Evolutionary conservation across 1,284 basidiomycete species (phyloP), one percentile per base, ranked within the genome.

Genomic region (Moesziomyces sp.): DNA sequence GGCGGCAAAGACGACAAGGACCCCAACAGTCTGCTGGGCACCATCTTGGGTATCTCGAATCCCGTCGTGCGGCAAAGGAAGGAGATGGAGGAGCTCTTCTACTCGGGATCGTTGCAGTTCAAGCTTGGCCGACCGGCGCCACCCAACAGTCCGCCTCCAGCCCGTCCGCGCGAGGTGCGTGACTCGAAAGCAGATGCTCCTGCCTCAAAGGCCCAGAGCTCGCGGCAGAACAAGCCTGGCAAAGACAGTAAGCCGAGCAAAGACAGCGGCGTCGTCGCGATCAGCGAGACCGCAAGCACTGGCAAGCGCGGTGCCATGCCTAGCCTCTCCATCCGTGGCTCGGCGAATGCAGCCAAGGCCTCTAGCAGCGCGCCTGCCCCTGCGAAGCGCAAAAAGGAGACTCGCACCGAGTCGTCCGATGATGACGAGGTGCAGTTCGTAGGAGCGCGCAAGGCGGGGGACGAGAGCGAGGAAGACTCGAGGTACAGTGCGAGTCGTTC

Each of bases 21-120:
- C 85, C 66, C 64, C 48, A 87, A 92, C 87, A 93, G 92, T 79
- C 90, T 97, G 50, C 84, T 97, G 23, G 89, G 90, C 3, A 90
- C 88, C 49, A 89, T 97, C 24, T 87, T 97, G 86, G 91, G 91
- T 35, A 88, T 96, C 6, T 91, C 91, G 0, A 90, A 91, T 78
- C 91, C 94, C 86, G 92, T 93, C 67, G 77, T 89, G 80, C 76
- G 75, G 48, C 67, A 78, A 28, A 72, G 82, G 24, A 77, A 73
- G 30, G 78, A 91, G 18, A 88, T 93, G 7, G 87, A 89, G 79
- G 90, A 92, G 65, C 86, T 93, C 16, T 91, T 91, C 78, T 88
- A 91, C 64, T 86, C 87, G 51, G 85, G 88, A 51, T 84, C 85
- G 1, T 81, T 94, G 52, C 92, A 93, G 74, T 85, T 86, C 28